Conservation (phyloP, 1,284 basidiomycete species). For the Phaffia rhodozyma region DNA sequence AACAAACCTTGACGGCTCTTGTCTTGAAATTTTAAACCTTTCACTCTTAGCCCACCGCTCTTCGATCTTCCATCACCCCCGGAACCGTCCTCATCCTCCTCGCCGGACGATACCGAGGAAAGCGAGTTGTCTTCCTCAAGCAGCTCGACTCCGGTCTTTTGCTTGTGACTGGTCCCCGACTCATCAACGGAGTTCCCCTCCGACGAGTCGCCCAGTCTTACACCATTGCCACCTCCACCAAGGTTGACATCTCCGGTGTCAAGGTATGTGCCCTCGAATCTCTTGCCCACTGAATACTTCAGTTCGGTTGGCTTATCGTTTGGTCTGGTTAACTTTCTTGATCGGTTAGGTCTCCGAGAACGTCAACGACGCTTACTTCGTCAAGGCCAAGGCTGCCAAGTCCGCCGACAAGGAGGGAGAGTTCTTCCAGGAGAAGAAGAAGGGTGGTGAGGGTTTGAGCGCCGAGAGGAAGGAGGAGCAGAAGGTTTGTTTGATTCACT, state of each 20-base stretch:
- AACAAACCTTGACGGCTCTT: not conserved
- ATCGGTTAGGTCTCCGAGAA: constrained; percentile 60
- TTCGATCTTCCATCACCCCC: constrained; percentile 82
- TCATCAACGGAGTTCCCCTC: constrained; percentile 91
- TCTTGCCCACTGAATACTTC: no score
- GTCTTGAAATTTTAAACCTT: not conserved
- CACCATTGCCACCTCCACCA: constrained; percentile 96
- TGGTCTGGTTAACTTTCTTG: not conserved
- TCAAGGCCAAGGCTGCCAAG: constrained; percentile 61
- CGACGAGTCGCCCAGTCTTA: constrained; percentile 98
- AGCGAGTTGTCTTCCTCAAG: constrained; percentile 97
- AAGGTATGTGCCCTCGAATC: constrained; percentile 49
- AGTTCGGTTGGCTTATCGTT: not conserved
- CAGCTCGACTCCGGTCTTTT: constrained; percentile 86
- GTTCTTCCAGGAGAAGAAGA: constrained; percentile 91
- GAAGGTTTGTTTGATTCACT: constrained; percentile 45
- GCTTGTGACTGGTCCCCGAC: constrained; percentile 79
- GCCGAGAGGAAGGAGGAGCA: constrained; percentile 85
- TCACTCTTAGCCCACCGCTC: constrained; percentile 45
- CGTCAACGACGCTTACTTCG: constrained; percentile 91
- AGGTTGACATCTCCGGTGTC: constrained; percentile 69
- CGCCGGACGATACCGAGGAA: constrained; percentile 95
- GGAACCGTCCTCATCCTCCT: constrained; percentile 94
- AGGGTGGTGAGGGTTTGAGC: constrained; percentile 80
- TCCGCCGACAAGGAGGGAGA: constrained; percentile 77